Evolutionary conservation across 75 land plant species (phyloP), one percentile per base, ranked within the genome.

Genomic region (Isoetes taiwanensis): DNA sequence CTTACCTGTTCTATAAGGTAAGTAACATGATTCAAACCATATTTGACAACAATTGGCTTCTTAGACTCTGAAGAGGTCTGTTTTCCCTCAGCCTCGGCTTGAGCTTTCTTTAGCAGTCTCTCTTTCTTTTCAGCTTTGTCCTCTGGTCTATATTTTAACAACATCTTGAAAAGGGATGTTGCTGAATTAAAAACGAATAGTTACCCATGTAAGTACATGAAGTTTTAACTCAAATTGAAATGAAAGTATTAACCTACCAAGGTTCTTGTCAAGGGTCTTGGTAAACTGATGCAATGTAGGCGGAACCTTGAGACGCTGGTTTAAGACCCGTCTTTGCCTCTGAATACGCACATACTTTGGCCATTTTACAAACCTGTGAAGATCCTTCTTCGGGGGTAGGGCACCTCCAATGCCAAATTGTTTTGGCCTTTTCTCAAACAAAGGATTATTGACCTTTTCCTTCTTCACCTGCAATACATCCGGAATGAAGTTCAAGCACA

Each of bases 291-390:
- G 28, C 14, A 63, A 62, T 12, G 65, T 32, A n/a, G 65, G 65
- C 33, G 65, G 65, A 6, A 63, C 64, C 28, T 63, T 63, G 63
- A 63, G 35, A 17, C 64, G 65, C 38, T 46, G 63, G 64, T 63
- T 63, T 26, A 63, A 10, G 28, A 63, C 65, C 30, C 65, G 65
- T 4, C 63, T 19, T 39, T 63, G 65, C 16, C 65, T 57, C 40
- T 63, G 65, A 34, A 63, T 63, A 2, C 64, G 63, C 38, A 63
- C 65, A 24, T 63, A 66, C 65, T 76, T 72, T 0, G 82, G 82
- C 79, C 79, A 79, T 58, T 76, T 79, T 55, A 79, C 82, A 30
- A 71, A 79, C 20, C 82, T 27, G 52, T 71, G 75, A 25, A 79
- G 52, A 62, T 79, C 82, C 50, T 52, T 76, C 80, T 79, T 79